Percentiles rank a stretch among this genome's conserved stretches.
phyloP scores from a whole-genome alignment of 140 eudicot genomes.

The Oenanthe javanica region DNA sequence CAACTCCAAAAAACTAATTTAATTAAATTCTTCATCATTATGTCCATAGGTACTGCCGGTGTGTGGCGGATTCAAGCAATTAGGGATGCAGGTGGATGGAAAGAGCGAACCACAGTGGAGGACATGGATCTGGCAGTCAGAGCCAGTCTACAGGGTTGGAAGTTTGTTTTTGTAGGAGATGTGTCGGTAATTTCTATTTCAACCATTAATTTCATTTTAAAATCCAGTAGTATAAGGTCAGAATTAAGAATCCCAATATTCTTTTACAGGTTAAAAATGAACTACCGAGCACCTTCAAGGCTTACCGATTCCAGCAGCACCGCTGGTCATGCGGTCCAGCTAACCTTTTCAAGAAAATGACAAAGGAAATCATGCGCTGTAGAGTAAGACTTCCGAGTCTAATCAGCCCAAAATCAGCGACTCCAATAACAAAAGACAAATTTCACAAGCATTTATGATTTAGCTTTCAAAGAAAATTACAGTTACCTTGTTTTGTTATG shows the following conservation, averaged over 20 bases:
- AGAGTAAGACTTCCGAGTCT: slow-evolving; percentile 31
- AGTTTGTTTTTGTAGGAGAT: slow-evolving; percentile 70
- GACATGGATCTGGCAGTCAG: slow-evolving; percentile 94
- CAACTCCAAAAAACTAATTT: neutral
- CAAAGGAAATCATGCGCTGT: slow-evolving; percentile 52
- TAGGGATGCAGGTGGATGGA: slow-evolving; percentile 88
- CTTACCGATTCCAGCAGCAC: slow-evolving; percentile 80
- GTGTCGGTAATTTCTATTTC: slow-evolving; percentile 31
- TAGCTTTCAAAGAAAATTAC: neutral
- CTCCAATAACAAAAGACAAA: neutral
- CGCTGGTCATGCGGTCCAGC: slow-evolving; percentile 99
- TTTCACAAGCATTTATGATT: neutral
- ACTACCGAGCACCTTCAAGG: slow-evolving; percentile 87
- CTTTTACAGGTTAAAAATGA: slow-evolving; percentile 61
- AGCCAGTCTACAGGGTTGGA: slow-evolving; percentile 86
- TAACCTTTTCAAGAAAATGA: slow-evolving; percentile 70
- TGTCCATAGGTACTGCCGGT: slow-evolving; percentile 67
- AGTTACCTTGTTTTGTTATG: slow-evolving; percentile 14
- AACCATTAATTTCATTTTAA: neutral
- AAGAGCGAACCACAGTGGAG: slow-evolving; percentile 85
- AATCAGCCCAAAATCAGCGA: neutral
- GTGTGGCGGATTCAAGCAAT: slow-evolving; percentile 75
- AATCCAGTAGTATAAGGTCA: neutral
- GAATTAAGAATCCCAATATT: neutral
- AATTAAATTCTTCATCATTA: neutral